Conservation (phyloP, 148 eudicot species). For the Linanthus parryae region DNA sequence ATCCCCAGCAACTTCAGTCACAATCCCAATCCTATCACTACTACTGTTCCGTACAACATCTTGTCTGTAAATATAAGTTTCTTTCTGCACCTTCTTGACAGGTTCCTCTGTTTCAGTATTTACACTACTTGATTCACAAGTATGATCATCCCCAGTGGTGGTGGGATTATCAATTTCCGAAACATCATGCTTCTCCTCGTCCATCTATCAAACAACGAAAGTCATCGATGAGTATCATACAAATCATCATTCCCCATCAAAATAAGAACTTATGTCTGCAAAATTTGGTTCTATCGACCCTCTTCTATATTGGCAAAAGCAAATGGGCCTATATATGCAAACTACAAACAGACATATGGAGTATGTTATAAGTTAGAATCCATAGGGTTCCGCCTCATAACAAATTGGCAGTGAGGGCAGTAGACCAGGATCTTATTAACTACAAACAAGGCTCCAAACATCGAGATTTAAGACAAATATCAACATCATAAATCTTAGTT, state of each 20-base stretch:
- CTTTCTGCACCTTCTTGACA: slow-evolving; percentile 25
- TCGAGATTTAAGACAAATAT: no score
- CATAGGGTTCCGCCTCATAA: no score
- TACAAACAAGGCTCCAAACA: no score
- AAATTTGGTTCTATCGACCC: not conserved
- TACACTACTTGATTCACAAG: slow-evolving; percentile 11
- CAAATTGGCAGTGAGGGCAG: no score
- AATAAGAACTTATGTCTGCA: not conserved
- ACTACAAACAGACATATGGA: no score
- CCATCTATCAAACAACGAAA: slow-evolving; percentile 38
- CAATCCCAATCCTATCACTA: slow-evolving; percentile 61
- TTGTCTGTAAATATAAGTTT: slow-evolving; percentile 58
- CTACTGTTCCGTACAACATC: slow-evolving; percentile 74
- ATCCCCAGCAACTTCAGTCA: slow-evolving; percentile 94
- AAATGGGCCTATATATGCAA: not conserved
- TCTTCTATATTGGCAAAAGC: not conserved
- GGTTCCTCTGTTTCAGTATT: slow-evolving; percentile 18
- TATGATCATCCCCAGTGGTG: slow-evolving; percentile 20
- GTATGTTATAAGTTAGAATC: no score
- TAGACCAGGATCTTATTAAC: no score
- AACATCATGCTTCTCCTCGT: slow-evolving; percentile 24
- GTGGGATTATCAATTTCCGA: slow-evolving; percentile 16
- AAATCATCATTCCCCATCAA: not conserved
- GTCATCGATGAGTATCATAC: slow-evolving; percentile 2
- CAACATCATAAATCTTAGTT: no score